Evolutionary conservation across 148 eudicot genomes (phyloP).

Genomic region (Euryodendron excelsum): DNA sequence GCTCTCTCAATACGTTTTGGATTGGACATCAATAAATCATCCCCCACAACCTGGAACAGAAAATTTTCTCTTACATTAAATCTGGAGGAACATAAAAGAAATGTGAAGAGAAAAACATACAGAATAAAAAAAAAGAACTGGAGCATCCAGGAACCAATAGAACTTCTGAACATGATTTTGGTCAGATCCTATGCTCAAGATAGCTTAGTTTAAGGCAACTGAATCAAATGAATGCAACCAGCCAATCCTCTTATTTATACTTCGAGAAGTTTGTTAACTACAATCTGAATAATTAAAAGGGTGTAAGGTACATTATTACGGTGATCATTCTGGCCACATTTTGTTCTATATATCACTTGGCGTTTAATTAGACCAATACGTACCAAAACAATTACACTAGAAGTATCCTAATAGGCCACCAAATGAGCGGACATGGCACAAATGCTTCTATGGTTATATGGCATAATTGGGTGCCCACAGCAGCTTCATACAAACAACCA

Average conservation of each 20-base stretch:
- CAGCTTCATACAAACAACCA: neutral
- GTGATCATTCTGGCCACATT: neutral
- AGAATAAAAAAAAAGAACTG: neutral
- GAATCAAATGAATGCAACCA: neutral
- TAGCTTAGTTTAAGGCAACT: neutral
- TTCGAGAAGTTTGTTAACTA: neutral
- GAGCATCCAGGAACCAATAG: neutral
- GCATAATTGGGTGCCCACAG: neutral
- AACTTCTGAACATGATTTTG: neutral
- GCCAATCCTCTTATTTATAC: neutral
- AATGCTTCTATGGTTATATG: neutral
- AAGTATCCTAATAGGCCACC: neutral
- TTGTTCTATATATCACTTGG: neutral
- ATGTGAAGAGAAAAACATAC: neutral
- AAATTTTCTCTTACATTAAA: neutral
- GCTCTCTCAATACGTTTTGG: conserved; percentile 92
- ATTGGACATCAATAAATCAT: conserved; percentile 83
- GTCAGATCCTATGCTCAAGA: neutral
- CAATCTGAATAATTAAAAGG: neutral
- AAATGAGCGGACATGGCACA: neutral
- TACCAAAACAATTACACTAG: neutral
- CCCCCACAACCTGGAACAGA: conserved; percentile 82
- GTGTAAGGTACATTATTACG: neutral
- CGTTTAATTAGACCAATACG: neutral
- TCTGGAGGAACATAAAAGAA: neutral